Conservation (phyloP, 1,139 yeast species). For the Keqinozyma sinolaborantium region DNA sequence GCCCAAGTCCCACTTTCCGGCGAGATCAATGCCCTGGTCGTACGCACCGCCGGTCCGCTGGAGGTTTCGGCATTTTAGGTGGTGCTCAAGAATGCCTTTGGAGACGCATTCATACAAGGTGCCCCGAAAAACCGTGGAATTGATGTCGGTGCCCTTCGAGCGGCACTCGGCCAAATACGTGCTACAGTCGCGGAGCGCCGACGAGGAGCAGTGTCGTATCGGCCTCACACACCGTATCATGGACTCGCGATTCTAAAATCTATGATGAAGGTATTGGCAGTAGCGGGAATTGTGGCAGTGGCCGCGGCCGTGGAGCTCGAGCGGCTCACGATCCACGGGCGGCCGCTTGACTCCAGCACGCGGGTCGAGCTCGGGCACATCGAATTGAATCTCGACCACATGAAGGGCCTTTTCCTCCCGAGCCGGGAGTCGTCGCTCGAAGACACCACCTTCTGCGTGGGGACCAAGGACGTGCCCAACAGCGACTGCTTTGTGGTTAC, state of each 20-base stretch:
- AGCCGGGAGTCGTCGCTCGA: constrained; percentile 9
- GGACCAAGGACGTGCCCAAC: constrained; percentile 23
- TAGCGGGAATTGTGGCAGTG: not conserved
- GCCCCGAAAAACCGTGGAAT: constrained; percentile 59
- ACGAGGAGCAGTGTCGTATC: constrained; percentile 2
- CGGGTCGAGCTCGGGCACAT: constrained; percentile 5
- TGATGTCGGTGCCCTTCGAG: constrained; percentile 15
- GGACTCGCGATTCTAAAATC: not conserved
- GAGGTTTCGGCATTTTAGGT: constrained; percentile 41
- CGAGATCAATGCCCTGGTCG: constrained; percentile 71
- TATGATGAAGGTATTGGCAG: not conserved
- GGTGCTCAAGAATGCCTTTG: constrained; percentile 40
- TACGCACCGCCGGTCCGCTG: constrained; percentile 58
- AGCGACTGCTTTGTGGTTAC: constrained; percentile 30
- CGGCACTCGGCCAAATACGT: constrained; percentile 29
- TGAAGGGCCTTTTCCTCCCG: constrained; percentile 24
- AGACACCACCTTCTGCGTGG: constrained; percentile 22
- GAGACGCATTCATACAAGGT: constrained; percentile 64
- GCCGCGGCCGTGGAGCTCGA: not conserved
- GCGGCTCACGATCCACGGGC: not conserved
- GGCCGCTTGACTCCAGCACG: not conserved
- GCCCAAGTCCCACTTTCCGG: constrained; percentile 55
- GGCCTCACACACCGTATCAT: not conserved
- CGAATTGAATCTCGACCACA: constrained; percentile 11
- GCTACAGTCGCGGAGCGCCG: constrained; percentile 18